Base-by-base conservation (phyloP, 2,329 filamentous ascomycete species). In the Apiospora phragmitis region DNA sequence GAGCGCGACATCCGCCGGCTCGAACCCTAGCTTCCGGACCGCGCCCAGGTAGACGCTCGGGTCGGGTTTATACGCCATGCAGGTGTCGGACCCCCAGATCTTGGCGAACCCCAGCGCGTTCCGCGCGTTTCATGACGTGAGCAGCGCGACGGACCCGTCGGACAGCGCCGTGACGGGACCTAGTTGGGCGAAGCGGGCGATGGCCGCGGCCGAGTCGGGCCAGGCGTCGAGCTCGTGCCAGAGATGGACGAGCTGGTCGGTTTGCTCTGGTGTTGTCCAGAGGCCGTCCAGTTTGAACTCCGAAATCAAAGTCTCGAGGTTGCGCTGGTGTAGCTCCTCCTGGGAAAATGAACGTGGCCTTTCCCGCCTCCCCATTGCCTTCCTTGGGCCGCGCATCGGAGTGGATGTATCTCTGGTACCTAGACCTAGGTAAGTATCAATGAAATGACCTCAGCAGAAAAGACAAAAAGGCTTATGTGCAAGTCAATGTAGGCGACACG, bases 221-320 rank as follows among this genome's bases (percentile, higher is more conserved):
- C 89, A 91, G 0, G 88, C 86, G 26, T 86, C 84, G 3, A 91
- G 80, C 21, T 81, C 82, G 77, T 91, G 89, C 90, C 89, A 91
- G 71, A 87, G 80, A 8, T 86, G 80, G 71, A 85, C 85, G 62
- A 90, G 86, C 38, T 83, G 81, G 77, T 88, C 83, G 72, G 89
- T 84, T 77, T 91, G 85, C 65, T 86, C 83, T 71, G 89, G 85
- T 14, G 24, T n/a, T 71, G 82, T 83, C 82, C 88, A 91, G 5
- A 91, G 79, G 2, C 83, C 85, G 3, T 82, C 79, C 7, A 90
- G 79, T 2, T 80, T 75, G 78, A 85, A 86, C 59, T 85, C 75
- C 9, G 78, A 69, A 7, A 91, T 78, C 4, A 91, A 80, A 18
- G 83, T 75, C 24, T 81, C 79, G 1, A 91, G 81, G 8, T 86